Conservation (phyloP, 2,329 filamentous ascomycete species). For the Aspergillus quadricinctus region DNA sequence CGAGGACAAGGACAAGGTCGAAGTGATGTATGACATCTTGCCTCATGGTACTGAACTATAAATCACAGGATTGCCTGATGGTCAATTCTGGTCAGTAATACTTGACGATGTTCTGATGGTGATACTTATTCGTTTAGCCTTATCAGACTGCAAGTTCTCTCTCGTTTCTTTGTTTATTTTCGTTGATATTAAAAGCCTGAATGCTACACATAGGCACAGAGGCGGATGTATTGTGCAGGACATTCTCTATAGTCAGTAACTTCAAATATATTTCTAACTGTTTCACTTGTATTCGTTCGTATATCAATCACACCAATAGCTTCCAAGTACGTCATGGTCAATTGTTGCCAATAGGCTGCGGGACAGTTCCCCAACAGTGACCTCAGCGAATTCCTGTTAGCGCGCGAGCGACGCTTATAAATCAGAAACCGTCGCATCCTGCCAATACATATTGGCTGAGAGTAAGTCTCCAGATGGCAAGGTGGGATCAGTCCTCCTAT, state of each 20-base stretch:
- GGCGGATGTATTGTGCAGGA: background rate
- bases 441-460: background rate
- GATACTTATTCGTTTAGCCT: background rate
- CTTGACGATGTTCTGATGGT: background rate
- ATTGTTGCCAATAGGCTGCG: background rate
- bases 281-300: constrained; percentile 6
- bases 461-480: background rate
- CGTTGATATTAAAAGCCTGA: background rate
- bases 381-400: background rate
- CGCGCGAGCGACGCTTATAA: background rate
- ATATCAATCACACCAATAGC: constrained; percentile 4
- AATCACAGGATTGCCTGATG: background rate
- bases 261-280: constrained; percentile 8
- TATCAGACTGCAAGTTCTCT: background rate
- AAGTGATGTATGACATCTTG: background rate
- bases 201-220: background rate
- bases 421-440: background rate
- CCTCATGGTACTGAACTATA: constrained; percentile 4
- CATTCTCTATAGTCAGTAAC: background rate
- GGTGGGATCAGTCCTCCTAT: background rate
- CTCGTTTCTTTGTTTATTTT: background rate
- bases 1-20: background rate
- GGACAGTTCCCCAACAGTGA: background rate
- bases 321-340: constrained; percentile 5
- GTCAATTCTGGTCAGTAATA: background rate